Percentiles rank a stretch among this genome's conserved stretches.
These are phyloP conservation scores for Podospora fimiseda DNA, from an alignment of 495 filamentous ascomycete species.

Conservation along the genomic window DNA sequence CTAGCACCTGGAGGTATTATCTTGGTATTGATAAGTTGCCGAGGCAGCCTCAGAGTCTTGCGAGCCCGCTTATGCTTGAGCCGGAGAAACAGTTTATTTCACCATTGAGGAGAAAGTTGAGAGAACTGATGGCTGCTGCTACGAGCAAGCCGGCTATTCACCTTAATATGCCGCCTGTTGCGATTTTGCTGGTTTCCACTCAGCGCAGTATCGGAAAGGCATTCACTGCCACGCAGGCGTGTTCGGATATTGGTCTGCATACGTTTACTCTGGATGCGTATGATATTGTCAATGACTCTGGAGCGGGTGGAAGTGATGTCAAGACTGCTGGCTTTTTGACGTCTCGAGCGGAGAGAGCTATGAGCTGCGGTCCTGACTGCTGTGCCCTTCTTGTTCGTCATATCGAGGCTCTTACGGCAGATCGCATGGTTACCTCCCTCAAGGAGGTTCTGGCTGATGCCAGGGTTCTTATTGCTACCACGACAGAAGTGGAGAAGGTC, in stretches of 20 bases:
- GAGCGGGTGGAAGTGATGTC: constrained; percentile 77
- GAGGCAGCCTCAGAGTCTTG: constrained; percentile 24
- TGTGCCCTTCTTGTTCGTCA: constrained; percentile 81
- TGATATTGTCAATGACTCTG: constrained; percentile 85
- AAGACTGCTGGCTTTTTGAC: constrained; percentile 89
- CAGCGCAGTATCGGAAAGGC: constrained; percentile 90
- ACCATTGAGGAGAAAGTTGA: constrained; percentile 64
- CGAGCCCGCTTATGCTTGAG: constrained; percentile 38
- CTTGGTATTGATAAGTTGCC: constrained; percentile 60
- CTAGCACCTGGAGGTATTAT: constrained; percentile 81
- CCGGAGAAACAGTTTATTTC: constrained; percentile 49
- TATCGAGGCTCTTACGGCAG: constrained; percentile 83
- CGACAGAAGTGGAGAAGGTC: constrained; percentile 88
- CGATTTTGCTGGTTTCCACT: constrained; percentile 79
- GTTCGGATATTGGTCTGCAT: constrained; percentile 83
- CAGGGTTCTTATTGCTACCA: constrained; percentile 83
- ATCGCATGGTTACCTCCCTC: constrained; percentile 77
- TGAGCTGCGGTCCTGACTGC: constrained; percentile 76
- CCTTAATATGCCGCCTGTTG: constrained; percentile 77
- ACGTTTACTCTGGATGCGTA: constrained; percentile 86
- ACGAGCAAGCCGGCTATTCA: constrained; percentile 83
- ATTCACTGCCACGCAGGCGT: constrained; percentile 66
- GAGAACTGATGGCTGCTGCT: constrained; percentile 81
- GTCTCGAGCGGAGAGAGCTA: constrained; percentile 77
- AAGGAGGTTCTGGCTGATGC: constrained; percentile 67